Evolutionary conservation across 2,329 filamentous ascomycete genomes (phyloP).

Genomic region (Sodiomyces alkalinus): DNA sequence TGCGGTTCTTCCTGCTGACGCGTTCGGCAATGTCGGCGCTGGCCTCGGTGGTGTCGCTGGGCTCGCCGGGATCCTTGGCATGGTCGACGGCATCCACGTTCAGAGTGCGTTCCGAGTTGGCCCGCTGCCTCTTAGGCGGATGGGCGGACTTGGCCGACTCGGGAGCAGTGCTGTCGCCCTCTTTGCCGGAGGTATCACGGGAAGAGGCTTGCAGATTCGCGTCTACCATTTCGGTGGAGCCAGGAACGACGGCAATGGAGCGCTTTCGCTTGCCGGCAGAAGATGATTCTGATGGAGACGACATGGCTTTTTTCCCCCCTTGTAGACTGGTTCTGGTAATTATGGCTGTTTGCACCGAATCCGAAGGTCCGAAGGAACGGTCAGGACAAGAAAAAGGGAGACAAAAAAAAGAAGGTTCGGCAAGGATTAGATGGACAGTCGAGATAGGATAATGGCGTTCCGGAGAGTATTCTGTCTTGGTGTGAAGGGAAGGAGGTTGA

Average conservation of each 20-base stretch:
- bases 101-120: conserved; percentile 38
- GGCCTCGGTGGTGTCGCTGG: conserved; percentile 52
- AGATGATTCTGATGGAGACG: conserved; percentile 39
- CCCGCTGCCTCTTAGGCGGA: conserved; percentile 66
- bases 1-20: conserved; percentile 38
- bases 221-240: conserved; percentile 25
- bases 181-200: conserved; percentile 70
- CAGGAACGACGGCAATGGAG: conserved; percentile 34
- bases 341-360: too few relatives aligned
- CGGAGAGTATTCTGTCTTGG: too few relatives aligned
- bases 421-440: too few relatives aligned
- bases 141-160: conserved; percentile 33
- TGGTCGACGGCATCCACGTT: conserved; percentile 31
- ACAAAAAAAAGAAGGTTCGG: background rate
- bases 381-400: background rate
- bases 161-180: conserved; percentile 57
- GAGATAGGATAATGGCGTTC: too few relatives aligned
- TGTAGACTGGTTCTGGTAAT: too few relatives aligned
- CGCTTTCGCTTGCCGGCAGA: conserved; percentile 69
- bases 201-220: conserved; percentile 55
- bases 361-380: too few relatives aligned
- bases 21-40: conserved; percentile 52
- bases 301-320: too few relatives aligned
- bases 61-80: conserved; percentile 48
- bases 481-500: too few relatives aligned